Base-by-base conservation (phyloP, 768 basidiomycete species). In the Mrakia frigida region DNA sequence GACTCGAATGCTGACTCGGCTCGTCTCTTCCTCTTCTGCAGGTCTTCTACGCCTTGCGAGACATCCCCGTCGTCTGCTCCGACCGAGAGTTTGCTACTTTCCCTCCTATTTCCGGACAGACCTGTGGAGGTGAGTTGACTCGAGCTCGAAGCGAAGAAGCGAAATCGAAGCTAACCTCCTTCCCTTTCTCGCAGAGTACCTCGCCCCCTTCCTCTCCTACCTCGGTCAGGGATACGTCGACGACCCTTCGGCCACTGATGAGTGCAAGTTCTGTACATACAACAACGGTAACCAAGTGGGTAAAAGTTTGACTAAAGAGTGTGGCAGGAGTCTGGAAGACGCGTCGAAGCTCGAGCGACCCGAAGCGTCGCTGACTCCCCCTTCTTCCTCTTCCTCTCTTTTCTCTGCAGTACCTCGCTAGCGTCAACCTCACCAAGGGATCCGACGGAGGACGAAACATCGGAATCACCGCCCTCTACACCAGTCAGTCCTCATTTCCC, bases 161-260 rank as follows among this genome's bases (percentile, higher is more conserved):
- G 1, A 6, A 50, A 21, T 2, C 46, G 46, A 16, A 6, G 16
- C 46, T 50, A 18, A 50, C 46, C 46, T 16, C 2, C 2, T 2
- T 21, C 46, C 18, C 14, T 50, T 50, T 21, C 18, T 50, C 46
- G 46, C 79, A 18, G 79, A 85, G 0, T 96, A 91, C 90, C 90
- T 90, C 0, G 81, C 84, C 23, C 84, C 88, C 16, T 95, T 92
- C 82, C 87, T 90, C 25, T 78, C 78, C 2, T 81, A 80, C 0
- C 86, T 87, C 69, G 91, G 91, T 0, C 70, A 69, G 6, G 93
- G 93, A 0, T 94, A 94, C 82, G 83, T 95, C 25, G 86, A 89
- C 75, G 89, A 95, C 79, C 86, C 87, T 0, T 84, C 86, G 74
- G 91, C 87, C 23, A 90, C 88, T 0, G 76, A 82, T 1, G 81